A percentile compares a stretch with the other conserved stretches of the same genome.
These are phyloP conservation scores for Myxozyma geophila DNA, from an alignment of 805 yeast species.

Conservation along the genomic window DNA sequence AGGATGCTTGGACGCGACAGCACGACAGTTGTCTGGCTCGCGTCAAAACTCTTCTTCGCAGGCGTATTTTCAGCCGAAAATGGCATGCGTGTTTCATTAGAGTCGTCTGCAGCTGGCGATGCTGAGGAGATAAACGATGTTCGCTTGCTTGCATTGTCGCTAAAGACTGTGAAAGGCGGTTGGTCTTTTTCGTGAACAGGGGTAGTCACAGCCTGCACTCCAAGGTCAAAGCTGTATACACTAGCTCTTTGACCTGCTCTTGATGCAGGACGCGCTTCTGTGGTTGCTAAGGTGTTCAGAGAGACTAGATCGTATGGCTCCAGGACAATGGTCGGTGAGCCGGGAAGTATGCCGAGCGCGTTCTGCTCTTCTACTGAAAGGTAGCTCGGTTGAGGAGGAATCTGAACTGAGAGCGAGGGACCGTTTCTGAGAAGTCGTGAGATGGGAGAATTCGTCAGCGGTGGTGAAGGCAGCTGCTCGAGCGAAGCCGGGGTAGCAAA, in stretches of 20 bases:
- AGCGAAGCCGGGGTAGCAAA: conserved; percentile 8
- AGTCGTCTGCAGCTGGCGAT: not conserved
- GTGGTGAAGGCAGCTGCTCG: conserved; percentile 7
- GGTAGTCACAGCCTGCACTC: not conserved
- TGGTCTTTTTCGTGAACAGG: not conserved
- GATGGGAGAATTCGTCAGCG: not conserved
- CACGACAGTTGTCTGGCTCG: conserved; percentile 20
- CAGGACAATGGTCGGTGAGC: conserved; percentile 24
- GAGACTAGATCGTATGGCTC: conserved; percentile 15
- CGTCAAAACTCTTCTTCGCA: not conserved
- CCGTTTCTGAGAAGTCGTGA: not conserved
- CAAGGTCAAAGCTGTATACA: not conserved
- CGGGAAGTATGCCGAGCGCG: conserved; percentile 11
- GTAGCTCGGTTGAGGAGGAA: not conserved
- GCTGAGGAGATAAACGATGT: conserved; percentile 3
- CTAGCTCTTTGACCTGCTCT: not conserved
- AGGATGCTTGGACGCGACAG: conserved; percentile 21
- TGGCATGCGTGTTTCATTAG: not conserved
- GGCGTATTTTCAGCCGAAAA: not conserved
- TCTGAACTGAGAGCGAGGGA: not conserved
- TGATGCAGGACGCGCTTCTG: not conserved
- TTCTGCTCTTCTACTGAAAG: not conserved
- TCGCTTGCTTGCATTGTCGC: conserved; percentile 6
- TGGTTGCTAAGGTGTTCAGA: not conserved
- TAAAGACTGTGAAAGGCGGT: conserved; percentile 4